phyloP scores from a whole-genome alignment of 495 filamentous ascomycete genomes.

The Talaromyces borbonicus region DNA sequence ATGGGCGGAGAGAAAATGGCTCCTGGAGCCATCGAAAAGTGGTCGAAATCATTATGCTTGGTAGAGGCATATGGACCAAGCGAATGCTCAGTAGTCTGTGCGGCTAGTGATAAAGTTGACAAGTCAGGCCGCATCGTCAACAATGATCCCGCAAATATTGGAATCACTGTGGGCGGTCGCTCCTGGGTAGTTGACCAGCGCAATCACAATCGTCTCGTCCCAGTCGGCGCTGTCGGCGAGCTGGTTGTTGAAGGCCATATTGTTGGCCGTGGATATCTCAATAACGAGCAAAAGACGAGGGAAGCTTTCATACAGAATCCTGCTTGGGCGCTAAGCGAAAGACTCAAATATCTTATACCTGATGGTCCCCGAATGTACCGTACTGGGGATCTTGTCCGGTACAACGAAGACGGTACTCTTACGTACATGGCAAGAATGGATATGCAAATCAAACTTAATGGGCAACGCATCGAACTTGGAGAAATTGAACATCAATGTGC shows the following conservation, averaged over 20 bases:
- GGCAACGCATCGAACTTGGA: conserved; percentile 54
- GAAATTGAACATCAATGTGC: conserved; percentile 53
- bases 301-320: conserved; percentile 48
- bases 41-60: conserved; percentile 28
- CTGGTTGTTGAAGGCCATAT: conserved; percentile 54
- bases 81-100: conserved; percentile 40
- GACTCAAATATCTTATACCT: conserved; percentile 16
- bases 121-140: conserved; percentile 33
- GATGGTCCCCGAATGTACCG: conserved; percentile 32
- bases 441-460: conserved; percentile 56
- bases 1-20: conserved; percentile 51
- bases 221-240: conserved; percentile 55
- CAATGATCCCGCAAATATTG: conserved; percentile 30
- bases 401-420: conserved; percentile 43
- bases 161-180: conserved; percentile 26
- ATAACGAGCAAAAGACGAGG: conserved; percentile 43
- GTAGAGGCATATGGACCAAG: conserved; percentile 48
- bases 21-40: conserved; percentile 29
- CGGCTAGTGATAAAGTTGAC: conserved; percentile 28
- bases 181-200: conserved; percentile 52
- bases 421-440: conserved; percentile 49
- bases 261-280: conserved; percentile 49
- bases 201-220: conserved; percentile 46
- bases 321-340: conserved; percentile 26
- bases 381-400: conserved; percentile 43